Evolutionary conservation across 2,329 filamentous ascomycete species (phyloP), one percentile per base, ranked within the genome.

Genomic region (Huntiella abstrusa): DNA sequence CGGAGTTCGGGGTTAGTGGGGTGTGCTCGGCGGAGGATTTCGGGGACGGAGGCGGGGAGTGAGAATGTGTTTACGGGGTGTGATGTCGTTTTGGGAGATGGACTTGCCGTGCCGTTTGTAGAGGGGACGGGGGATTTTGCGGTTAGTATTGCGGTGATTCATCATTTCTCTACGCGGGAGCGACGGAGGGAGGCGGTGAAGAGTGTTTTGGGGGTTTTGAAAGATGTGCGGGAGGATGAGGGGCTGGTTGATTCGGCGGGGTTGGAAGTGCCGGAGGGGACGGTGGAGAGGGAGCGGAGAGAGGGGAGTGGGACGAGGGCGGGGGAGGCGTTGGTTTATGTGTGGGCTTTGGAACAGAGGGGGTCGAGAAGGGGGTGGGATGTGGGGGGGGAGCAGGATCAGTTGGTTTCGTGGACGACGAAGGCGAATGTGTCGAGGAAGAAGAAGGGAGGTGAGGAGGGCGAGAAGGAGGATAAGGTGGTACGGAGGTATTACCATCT

Each of bases 401-500:
- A 91, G 51, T 81, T 96, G 65, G 91, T 98, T 41, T 87, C 91
- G 11, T 98, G 91, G 91, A 85, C 96, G 17, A 73, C 87, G 59
- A 65, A 64, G 57, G 55, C 52, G 41, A 56, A 57, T 43, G 54
- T 49, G 51, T 22, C 43, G n/a, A 38, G 33, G 17, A 49, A 41
- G 33, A 43, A 43, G n/a, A 38, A 46, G 37, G 32, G 46, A 40
- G n/a, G n/a, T n/a, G n/a, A n/a, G n/a, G n/a, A n/a, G n/a, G n/a
- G n/a, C n/a, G n/a, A n/a, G n/a, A 22, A 12, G 22, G 33, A 33
- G 13, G 62, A 72, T 19, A 67, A 67, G 57, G 84, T 77, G 1
- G 94, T 83, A 58, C 77, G 93, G 59, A 73, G 91, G 45, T 98
- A 94, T 60, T 98, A 98, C 59, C 91, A 98, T 62, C 67, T 98